These are phyloP conservation scores for Phellinidium pouzarii DNA, from an alignment of 1,284 basidiomycete genomes.

Conservation along the genomic window DNA sequence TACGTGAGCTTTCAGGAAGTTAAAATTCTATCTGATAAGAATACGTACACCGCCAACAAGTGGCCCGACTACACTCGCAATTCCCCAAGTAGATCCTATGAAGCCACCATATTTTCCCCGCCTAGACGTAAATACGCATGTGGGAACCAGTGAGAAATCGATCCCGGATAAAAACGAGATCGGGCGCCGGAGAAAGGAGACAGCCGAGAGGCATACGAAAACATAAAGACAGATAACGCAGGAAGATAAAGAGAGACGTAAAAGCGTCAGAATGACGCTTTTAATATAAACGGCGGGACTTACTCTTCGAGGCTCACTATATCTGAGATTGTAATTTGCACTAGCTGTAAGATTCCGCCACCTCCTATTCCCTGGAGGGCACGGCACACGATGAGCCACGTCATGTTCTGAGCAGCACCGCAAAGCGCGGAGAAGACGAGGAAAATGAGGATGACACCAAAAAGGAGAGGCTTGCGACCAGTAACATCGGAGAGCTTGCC, in stretches of 20 bases:
- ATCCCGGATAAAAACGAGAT: not conserved
- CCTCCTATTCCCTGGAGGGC: slow-evolving; percentile 82
- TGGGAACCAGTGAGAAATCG: not conserved
- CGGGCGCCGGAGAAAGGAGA: not conserved
- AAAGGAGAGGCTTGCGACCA: slow-evolving; percentile 74
- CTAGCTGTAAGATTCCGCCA: slow-evolving; percentile 63
- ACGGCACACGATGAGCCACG: slow-evolving; percentile 65
- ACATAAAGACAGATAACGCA: too few species aligned
- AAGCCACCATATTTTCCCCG: slow-evolving; percentile 71
- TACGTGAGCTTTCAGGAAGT: not conserved
- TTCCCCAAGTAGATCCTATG: slow-evolving; percentile 76
- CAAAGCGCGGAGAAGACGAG: slow-evolving; percentile 78
- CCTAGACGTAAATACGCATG: slow-evolving; percentile 29
- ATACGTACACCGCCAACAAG: slow-evolving; percentile 61
- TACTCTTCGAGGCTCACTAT: slow-evolving; percentile 73
- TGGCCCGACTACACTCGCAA: slow-evolving; percentile 74
- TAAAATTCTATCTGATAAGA: not conserved
- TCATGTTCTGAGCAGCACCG: slow-evolving; percentile 75
- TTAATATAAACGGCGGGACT: slow-evolving; percentile 23
- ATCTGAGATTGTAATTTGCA: slow-evolving; percentile 72
- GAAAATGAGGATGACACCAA: slow-evolving; percentile 61
- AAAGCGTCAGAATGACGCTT: not conserved
- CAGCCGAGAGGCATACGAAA: not conserved
- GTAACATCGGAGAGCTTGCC: slow-evolving; percentile 66
- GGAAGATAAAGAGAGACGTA: not conserved